phyloP scores from a whole-genome alignment of 345 rosid genomes.

The Acer saccharum region DNA sequence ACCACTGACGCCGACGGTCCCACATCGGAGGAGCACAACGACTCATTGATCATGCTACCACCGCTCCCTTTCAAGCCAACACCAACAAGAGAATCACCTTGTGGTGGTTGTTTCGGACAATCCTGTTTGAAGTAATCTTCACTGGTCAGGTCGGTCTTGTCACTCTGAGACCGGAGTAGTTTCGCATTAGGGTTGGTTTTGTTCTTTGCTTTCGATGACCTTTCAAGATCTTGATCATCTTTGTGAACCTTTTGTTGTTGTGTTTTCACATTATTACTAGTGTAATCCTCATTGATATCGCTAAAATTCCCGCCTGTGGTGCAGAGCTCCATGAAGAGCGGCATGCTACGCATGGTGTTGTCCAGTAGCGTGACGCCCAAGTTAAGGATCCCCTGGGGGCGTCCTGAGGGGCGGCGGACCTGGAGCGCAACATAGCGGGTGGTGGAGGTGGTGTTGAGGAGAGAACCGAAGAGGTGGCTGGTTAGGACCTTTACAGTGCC shows the following conservation, averaged over 20 bases:
- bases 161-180: conserved; percentile 67
- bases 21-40: conserved; percentile 58
- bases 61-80: conserved; percentile 29
- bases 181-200: conserved; percentile 17
- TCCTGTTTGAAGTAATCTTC: conserved; percentile 22
- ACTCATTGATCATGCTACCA: conserved; percentile 59
- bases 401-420: conserved; percentile 80
- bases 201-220: not conserved
- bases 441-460: conserved; percentile 27
- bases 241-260: not conserved
- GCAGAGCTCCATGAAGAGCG: conserved; percentile 52
- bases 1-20: conserved; percentile 97
- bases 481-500: conserved; percentile 69
- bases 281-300: conserved; percentile 5
- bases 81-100: conserved; percentile 11
- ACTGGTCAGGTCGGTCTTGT: conserved; percentile 53
- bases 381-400: conserved; percentile 85
- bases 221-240: conserved; percentile 5
- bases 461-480: conserved; percentile 42
- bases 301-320: conserved; percentile 22
- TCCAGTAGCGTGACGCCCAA: conserved; percentile 73
- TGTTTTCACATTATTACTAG: not conserved
- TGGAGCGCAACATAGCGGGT: conserved; percentile 52
- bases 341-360: conserved; percentile 80
- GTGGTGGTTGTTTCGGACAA: not conserved